phyloP scores from a whole-genome alignment of 140 eudicot species.

The Oenanthe javanica region DNA sequence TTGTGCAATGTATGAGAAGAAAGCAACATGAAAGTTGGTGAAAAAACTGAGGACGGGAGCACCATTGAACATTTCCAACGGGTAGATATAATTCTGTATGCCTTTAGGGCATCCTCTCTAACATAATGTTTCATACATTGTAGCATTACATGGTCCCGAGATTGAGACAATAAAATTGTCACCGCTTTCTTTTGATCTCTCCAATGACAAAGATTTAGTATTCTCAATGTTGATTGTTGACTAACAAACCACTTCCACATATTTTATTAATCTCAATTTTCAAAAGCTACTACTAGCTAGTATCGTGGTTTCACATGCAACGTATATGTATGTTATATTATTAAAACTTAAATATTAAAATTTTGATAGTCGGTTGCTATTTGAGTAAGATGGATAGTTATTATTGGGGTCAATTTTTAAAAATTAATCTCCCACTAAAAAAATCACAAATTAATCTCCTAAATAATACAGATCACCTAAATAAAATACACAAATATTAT shows the following conservation, averaged over 20 bases:
- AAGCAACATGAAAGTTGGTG: not conserved
- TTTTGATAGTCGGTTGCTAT: no score
- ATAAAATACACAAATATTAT: no score
- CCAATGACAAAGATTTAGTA: not conserved
- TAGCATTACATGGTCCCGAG: constrained; percentile 9
- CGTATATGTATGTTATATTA: no score
- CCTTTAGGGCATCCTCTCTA: constrained; percentile 2
- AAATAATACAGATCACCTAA: no score
- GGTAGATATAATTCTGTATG: not conserved
- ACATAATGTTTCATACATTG: not conserved
- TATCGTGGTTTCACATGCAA: no score
- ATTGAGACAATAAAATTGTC: constrained; percentile 1
- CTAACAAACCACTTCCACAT: not conserved
- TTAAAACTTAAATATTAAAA: no score
- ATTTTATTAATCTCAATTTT: not conserved
- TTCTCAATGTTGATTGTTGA: not conserved
- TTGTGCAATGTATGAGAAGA: not conserved
- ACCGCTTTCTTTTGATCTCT: not conserved
- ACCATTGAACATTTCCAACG: not conserved
- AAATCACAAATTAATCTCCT: no score
- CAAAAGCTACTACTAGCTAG: constrained; percentile 7
- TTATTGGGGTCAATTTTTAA: no score
- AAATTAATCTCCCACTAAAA: no score
- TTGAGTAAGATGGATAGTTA: no score
- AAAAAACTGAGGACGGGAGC: not conserved